These are phyloP conservation scores for Nakataea oryzae DNA, from an alignment of 2,329 filamentous ascomycete species.

Conservation along the genomic window DNA sequence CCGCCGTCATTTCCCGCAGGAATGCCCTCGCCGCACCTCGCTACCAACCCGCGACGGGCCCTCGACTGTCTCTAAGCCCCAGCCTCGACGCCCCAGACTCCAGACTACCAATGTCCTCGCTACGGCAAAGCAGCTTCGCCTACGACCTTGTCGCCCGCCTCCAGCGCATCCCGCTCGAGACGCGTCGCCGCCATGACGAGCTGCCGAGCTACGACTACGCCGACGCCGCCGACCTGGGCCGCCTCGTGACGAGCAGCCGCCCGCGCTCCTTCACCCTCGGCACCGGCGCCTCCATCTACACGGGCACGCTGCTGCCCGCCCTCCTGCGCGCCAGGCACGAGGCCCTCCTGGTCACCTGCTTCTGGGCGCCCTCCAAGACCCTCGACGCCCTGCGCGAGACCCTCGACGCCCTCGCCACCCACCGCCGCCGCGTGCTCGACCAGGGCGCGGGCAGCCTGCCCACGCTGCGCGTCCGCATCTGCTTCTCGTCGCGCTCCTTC, in stretches of 20 bases:
- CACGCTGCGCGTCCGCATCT: constrained; percentile 54
- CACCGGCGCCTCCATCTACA: constrained; percentile 47
- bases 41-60: neutral
- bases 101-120: neutral
- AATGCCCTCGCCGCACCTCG: neutral
- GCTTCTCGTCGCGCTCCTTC: constrained; percentile 64
- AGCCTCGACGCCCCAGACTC: neutral
- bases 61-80: neutral
- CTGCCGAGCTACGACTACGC: constrained; percentile 37
- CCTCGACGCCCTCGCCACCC: constrained; percentile 46
- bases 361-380: constrained; percentile 44
- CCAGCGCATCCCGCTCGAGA: constrained; percentile 2
- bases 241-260: constrained; percentile 35
- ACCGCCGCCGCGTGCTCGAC: constrained; percentile 18
- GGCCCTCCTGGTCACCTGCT: constrained; percentile 13
- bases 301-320: constrained; percentile 45
- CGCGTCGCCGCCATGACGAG: constrained; percentile 15
- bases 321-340: constrained; percentile 24
- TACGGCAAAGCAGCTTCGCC: constrained; percentile 9
- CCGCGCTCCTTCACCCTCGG: constrained; percentile 41
- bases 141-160: constrained; percentile 13
- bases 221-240: constrained; percentile 18
- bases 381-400: constrained; percentile 45
- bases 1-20: neutral
- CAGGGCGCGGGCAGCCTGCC: constrained; percentile 9